A percentile compares a stretch with the other conserved stretches of the same genome.
phyloP scores from a whole-genome alignment of 345 rosid genomes.

The Eucalyptus microcorys region DNA sequence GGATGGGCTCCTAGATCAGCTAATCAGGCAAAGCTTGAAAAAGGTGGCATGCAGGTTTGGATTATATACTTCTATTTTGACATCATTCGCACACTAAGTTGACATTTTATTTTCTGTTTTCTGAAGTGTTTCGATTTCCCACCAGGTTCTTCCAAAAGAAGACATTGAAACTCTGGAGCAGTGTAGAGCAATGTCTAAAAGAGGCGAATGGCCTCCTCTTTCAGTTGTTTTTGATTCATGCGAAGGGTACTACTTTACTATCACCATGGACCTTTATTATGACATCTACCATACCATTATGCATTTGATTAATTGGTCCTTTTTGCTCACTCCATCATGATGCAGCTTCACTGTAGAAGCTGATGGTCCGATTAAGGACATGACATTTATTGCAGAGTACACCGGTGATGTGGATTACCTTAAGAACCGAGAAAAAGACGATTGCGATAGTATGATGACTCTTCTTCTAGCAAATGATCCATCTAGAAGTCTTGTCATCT shows the following conservation, averaged over 20 bases:
- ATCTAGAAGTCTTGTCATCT: slow-evolving; percentile 64
- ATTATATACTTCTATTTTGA: neutral
- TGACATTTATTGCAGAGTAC: slow-evolving; percentile 79
- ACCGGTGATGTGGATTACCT: slow-evolving; percentile 89
- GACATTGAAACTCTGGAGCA: slow-evolving; percentile 60
- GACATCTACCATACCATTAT: neutral
- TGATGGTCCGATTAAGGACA: slow-evolving; percentile 70
- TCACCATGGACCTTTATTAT: neutral
- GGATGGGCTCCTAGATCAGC: slow-evolving; percentile 74
- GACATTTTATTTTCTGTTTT: neutral
- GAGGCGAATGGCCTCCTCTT: slow-evolving; percentile 86
- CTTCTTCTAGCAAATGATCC: slow-evolving; percentile 60
- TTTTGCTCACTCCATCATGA: neutral
- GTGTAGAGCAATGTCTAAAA: slow-evolving; percentile 60
- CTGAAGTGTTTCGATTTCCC: neutral
- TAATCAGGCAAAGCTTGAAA: slow-evolving; percentile 62
- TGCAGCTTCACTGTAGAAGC: slow-evolving; percentile 87
- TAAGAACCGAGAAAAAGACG: slow-evolving; percentile 64
- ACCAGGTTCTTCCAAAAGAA: slow-evolving; percentile 67
- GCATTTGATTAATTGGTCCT: neutral
- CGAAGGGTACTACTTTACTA: slow-evolving; percentile 50
- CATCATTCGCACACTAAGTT: neutral
- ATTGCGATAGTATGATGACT: slow-evolving; percentile 91
- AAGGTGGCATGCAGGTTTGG: slow-evolving; percentile 90
- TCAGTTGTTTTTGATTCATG: slow-evolving; percentile 68